Evolutionary conservation across 2,329 filamentous ascomycete genomes (phyloP).

Genomic region (Alternaria rosae): DNA sequence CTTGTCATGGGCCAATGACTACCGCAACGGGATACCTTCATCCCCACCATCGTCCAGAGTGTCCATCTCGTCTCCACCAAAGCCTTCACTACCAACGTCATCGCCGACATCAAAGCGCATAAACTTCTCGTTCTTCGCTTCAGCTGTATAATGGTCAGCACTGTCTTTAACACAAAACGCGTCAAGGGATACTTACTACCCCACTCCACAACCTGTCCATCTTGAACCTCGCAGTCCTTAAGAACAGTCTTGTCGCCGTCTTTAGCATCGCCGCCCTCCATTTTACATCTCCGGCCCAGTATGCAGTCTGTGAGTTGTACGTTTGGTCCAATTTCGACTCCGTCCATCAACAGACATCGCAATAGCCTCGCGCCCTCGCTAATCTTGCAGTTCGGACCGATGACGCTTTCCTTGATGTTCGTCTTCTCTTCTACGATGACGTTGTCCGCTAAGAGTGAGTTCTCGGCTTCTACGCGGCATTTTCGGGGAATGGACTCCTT

Average conservation of each 20-base stretch:
- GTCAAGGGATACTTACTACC: conserved; percentile 57
- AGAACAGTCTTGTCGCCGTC: conserved; percentile 61
- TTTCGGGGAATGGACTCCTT: conserved; percentile 80
- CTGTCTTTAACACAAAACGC: background rate
- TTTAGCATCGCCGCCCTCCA: conserved; percentile 75
- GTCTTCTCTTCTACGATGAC: conserved; percentile 87
- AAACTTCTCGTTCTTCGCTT: conserved; percentile 69
- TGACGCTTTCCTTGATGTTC: conserved; percentile 89
- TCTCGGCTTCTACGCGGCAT: conserved; percentile 81
- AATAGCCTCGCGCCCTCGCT: conserved; percentile 83
- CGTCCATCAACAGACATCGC: conserved; percentile 93
- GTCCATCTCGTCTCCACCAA: conserved; percentile 27
- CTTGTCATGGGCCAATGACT: background rate
- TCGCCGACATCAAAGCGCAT: conserved; percentile 58
- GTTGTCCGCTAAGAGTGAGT: conserved; percentile 86
- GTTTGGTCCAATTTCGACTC: conserved; percentile 81
- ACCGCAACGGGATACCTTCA: conserved; percentile 10
- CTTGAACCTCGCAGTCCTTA: conserved; percentile 90
- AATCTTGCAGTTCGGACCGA: conserved; percentile 88
- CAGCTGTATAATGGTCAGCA: conserved; percentile 44
- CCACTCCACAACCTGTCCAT: conserved; percentile 82
- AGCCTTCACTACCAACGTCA: conserved; percentile 47
- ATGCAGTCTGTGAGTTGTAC: conserved; percentile 89
- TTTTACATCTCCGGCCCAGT: conserved; percentile 77
- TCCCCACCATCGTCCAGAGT: conserved; percentile 8